A percentile compares a stretch with the other conserved stretches of the same genome.
Conservation (phyloP, 2,329 filamentous ascomycete genomes). For the Mycogone perniciosa region DNA sequence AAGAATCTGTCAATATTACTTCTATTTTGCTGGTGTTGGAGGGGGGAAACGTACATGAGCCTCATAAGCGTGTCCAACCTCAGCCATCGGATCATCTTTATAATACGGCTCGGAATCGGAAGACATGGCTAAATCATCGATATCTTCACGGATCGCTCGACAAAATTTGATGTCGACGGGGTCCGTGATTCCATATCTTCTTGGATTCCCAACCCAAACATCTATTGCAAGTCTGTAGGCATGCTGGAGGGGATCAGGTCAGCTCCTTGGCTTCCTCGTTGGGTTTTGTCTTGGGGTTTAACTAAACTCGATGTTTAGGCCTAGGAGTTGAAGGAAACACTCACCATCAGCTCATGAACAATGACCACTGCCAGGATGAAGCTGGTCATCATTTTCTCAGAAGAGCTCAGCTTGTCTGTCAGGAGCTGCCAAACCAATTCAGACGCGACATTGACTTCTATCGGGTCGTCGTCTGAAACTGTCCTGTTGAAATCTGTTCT, state of each 20-base stretch:
- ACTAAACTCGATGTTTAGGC: background rate
- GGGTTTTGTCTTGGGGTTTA: background rate
- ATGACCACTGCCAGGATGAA: slow-evolving; percentile 18
- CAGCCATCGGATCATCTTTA: slow-evolving; percentile 17
- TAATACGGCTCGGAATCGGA: slow-evolving; percentile 18
- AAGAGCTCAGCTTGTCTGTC: slow-evolving; percentile 16
- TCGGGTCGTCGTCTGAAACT: background rate
- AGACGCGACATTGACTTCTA: slow-evolving; percentile 11
- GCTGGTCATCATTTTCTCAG: slow-evolving; percentile 22
- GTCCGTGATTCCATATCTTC: slow-evolving; percentile 12
- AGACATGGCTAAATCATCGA: slow-evolving; percentile 3
- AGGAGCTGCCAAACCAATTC: slow-evolving; percentile 23
- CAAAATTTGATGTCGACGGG: slow-evolving; percentile 11
- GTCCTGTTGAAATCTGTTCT: no score
- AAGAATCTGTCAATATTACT: no score
- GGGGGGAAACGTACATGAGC: slow-evolving; percentile 11
- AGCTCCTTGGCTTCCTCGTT: background rate
- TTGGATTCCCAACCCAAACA: slow-evolving; percentile 17
- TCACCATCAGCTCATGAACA: slow-evolving; percentile 25
- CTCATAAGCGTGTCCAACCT: slow-evolving; percentile 22
- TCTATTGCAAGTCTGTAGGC: slow-evolving; percentile 10
- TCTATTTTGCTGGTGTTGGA: no score
- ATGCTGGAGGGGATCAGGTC: slow-evolving; percentile 14
- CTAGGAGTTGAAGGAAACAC: background rate
- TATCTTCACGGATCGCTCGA: background rate